phyloP scores from a whole-genome alignment of 1,139 yeast genomes.

The Sugiyamaella pinicola region DNA sequence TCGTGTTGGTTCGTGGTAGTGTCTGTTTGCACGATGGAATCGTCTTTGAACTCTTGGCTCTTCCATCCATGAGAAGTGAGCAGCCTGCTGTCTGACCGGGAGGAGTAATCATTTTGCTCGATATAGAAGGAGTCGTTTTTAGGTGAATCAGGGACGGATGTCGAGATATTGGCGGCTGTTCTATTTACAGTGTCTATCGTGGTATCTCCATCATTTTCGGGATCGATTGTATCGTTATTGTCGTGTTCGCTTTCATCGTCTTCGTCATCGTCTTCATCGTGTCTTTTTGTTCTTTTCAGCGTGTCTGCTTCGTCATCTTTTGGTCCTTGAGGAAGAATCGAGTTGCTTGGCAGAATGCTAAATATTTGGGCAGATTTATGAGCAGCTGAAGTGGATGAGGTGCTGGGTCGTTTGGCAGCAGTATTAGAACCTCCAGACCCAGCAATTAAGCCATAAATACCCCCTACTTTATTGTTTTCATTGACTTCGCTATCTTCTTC shows the following conservation, averaged over 20 bases:
- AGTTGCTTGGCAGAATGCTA: slow-evolving; percentile 34
- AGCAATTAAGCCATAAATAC: slow-evolving; percentile 8
- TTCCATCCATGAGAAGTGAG: slow-evolving; percentile 8
- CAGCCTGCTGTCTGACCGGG: slow-evolving; percentile 5
- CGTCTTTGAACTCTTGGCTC: slow-evolving; percentile 8
- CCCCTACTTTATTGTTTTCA: background rate
- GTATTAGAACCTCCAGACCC: slow-evolving; percentile 1
- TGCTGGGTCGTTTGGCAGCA: slow-evolving; percentile 5
- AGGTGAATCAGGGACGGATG: background rate
- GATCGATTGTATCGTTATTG: slow-evolving; percentile 4
- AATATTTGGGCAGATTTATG: slow-evolving; percentile 26
- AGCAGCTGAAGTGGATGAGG: slow-evolving; percentile 11
- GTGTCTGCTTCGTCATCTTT: slow-evolving; percentile 16
- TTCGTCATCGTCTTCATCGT: slow-evolving; percentile 1
- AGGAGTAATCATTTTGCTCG: slow-evolving; percentile 7
- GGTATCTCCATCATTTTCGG: slow-evolving; percentile 1
- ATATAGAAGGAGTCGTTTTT: slow-evolving; percentile 19
- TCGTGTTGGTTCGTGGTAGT: background rate
- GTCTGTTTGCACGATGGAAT: background rate
- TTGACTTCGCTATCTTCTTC: slow-evolving; percentile 31
- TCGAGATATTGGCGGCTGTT: background rate
- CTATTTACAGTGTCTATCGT: background rate
- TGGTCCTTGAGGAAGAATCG: slow-evolving; percentile 31
- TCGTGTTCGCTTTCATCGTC: slow-evolving; percentile 9
- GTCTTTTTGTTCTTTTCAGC: background rate